Conservation (phyloP, 495 filamentous ascomycete genomes). For the Aspergillus leporis region DNA sequence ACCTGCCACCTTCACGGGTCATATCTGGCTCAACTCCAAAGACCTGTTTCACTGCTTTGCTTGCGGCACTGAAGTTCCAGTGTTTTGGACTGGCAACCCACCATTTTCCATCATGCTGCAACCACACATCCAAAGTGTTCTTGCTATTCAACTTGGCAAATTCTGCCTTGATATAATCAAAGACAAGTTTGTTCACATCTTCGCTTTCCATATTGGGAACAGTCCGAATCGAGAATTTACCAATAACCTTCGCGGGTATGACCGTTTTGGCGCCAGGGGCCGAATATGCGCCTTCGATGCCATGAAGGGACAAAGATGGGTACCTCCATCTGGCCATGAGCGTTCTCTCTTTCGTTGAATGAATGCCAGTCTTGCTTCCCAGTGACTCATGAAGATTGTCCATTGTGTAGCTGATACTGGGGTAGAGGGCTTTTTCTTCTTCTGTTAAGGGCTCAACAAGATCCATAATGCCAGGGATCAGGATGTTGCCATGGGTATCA, state of each 20-base stretch:
- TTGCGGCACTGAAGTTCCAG: constrained; percentile 95
- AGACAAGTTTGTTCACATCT: constrained; percentile 80
- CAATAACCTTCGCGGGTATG: constrained; percentile 94
- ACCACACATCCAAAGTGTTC: constrained; percentile 78
- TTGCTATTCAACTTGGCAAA: constrained; percentile 86
- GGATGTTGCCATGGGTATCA: constrained; percentile 84
- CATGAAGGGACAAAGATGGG: constrained; percentile 94
- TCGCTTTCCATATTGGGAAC: constrained; percentile 96
- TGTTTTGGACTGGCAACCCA: constrained; percentile 97
- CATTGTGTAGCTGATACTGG: constrained; percentile 89
- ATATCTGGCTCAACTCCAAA: constrained; percentile 92
- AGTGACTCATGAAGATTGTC: constrained; percentile 88
- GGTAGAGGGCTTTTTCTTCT: constrained; percentile 84
- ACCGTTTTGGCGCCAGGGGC: constrained; percentile 95
- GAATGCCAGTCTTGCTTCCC: constrained; percentile 82
- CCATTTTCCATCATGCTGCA: constrained; percentile 93
- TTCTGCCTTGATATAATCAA: constrained; percentile 71
- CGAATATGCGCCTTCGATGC: constrained; percentile 93
- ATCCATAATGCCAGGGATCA: constrained; percentile 84
- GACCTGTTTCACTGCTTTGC: constrained; percentile 89
- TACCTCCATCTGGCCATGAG: constrained; percentile 95
- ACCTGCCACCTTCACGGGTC: constrained; percentile 93
- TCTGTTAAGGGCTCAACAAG: constrained; percentile 84
- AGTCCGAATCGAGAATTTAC: constrained; percentile 97
- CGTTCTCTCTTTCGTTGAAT: constrained; percentile 79